phyloP scores from a whole-genome alignment of 225 moss, liverwort and hornwort genomes.

The Polytrichum formosum region DNA sequence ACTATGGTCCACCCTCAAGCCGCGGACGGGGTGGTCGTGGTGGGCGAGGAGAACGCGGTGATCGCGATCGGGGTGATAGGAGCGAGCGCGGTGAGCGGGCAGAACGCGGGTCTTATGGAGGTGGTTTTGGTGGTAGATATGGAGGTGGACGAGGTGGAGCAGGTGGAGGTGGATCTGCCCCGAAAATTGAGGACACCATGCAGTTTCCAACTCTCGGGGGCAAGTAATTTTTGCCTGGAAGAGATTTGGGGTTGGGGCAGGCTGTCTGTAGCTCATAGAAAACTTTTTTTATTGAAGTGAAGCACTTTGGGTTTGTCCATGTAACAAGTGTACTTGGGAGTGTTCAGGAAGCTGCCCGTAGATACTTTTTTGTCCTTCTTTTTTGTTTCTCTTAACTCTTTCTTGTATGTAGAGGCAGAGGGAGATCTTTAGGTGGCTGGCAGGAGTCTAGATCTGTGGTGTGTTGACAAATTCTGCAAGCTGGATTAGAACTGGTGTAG shows the following conservation, averaged over 20 bases:
- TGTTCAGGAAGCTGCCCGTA: constrained; percentile 27
- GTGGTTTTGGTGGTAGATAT: constrained; percentile 28
- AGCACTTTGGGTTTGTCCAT: constrained; percentile 28
- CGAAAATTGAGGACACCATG: constrained; percentile 82
- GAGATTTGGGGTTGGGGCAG: constrained; percentile 10
- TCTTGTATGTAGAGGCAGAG: constrained; percentile 1
- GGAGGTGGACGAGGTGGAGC: constrained; percentile 23
- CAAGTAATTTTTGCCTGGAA: constrained; percentile 35
- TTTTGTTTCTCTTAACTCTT: constrained; percentile 8
- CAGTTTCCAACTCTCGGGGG: constrained; percentile 85
- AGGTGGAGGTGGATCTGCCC: constrained; percentile 44
- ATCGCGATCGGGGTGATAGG: constrained; percentile 32
- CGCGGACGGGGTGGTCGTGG: constrained; percentile 68
- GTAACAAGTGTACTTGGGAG: constrained; percentile 32
- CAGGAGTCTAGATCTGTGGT: no score
- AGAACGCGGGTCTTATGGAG: constrained; percentile 30
- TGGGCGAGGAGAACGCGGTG: constrained; percentile 37
- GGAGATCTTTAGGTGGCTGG: not conserved
- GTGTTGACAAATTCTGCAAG: not conserved
- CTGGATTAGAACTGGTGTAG: constrained; percentile 3
- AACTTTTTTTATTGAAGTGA: constrained; percentile 7
- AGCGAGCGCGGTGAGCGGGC: constrained; percentile 25
- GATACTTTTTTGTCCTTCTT: constrained; percentile 15
- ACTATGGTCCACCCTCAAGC: constrained; percentile 44
- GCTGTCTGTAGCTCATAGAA: constrained; percentile 3